These are phyloP conservation scores for Russula foetens DNA, from an alignment of 768 basidiomycete species.

Conservation along the genomic window DNA sequence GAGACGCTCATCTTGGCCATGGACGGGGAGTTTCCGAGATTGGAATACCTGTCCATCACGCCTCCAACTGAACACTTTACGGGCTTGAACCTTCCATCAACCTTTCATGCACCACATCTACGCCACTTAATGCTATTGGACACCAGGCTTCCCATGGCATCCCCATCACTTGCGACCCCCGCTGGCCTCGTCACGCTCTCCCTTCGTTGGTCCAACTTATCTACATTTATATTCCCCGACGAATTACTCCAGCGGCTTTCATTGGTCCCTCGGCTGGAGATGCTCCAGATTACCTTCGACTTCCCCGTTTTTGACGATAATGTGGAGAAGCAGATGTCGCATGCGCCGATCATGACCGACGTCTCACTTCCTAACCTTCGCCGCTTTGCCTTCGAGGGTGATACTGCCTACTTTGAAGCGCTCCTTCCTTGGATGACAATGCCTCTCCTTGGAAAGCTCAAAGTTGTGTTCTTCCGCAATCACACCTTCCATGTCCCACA, in stretches of 20 bases:
- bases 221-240: background rate
- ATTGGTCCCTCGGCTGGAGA: background rate
- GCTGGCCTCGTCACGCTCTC: background rate
- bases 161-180: background rate
- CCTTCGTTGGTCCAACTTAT: background rate
- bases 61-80: background rate
- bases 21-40: background rate
- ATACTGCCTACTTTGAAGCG: background rate
- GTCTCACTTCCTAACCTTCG: background rate
- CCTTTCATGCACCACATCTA: background rate
- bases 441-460: background rate
- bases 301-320: background rate
- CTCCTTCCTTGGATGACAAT: background rate
- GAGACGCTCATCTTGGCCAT: background rate
- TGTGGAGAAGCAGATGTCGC: background rate
- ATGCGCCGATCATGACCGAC: background rate
- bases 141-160: background rate
- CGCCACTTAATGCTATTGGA: background rate
- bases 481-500: background rate
- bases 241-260: background rate
- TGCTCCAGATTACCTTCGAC: background rate
- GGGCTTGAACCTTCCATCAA: background rate
- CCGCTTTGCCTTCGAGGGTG: background rate
- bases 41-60: background rate
- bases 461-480: background rate